A percentile compares a stretch with the other conserved stretches of the same genome.
Conservation (phyloP, 2,329 filamentous ascomycete species). For the Botrytis hyacinthi region DNA sequence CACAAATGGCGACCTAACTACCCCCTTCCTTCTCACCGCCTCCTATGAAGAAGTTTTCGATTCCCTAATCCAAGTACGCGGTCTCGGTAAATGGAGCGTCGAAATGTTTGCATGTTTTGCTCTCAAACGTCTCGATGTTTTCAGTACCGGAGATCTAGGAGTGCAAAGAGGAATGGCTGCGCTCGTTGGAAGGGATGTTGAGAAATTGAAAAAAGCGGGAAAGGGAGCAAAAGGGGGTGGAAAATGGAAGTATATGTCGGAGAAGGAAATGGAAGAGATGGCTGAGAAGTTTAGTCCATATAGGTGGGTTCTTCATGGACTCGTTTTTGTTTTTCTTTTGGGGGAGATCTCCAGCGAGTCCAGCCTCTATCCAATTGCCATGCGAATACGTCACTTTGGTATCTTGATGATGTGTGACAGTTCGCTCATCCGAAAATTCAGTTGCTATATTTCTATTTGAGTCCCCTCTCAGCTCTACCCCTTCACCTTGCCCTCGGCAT, state of each 20-base stretch:
- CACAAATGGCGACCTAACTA: conserved; percentile 67
- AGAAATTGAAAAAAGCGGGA: conserved; percentile 70
- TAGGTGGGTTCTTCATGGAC: conserved; percentile 46
- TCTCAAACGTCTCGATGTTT: conserved; percentile 92
- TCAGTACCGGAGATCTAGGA: conserved; percentile 86
- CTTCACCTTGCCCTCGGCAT: not conserved
- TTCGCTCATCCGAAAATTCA: not conserved
- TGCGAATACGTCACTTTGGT: not conserved
- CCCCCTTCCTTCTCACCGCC: conserved; percentile 71
- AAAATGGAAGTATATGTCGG: conserved; percentile 98
- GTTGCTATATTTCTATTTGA: not conserved
- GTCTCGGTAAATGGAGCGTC: conserved; percentile 85
- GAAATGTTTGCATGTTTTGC: conserved; percentile 98
- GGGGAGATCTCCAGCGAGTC: not conserved
- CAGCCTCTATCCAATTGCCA: not conserved
- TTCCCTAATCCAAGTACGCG: conserved; percentile 79
- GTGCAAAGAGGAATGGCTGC: conserved; percentile 93
- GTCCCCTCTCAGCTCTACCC: not conserved
- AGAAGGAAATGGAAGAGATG: conserved; percentile 85
- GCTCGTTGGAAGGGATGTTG: conserved; percentile 78
- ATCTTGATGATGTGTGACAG: not conserved
- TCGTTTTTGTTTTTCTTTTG: not conserved
- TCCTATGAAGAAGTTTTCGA: conserved; percentile 83
- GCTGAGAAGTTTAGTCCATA: conserved; percentile 82
- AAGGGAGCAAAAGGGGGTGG: conserved; percentile 53